Evolutionary conservation across 805 yeast genomes (phyloP).

Genomic region (Yarrowia osloensis): DNA sequence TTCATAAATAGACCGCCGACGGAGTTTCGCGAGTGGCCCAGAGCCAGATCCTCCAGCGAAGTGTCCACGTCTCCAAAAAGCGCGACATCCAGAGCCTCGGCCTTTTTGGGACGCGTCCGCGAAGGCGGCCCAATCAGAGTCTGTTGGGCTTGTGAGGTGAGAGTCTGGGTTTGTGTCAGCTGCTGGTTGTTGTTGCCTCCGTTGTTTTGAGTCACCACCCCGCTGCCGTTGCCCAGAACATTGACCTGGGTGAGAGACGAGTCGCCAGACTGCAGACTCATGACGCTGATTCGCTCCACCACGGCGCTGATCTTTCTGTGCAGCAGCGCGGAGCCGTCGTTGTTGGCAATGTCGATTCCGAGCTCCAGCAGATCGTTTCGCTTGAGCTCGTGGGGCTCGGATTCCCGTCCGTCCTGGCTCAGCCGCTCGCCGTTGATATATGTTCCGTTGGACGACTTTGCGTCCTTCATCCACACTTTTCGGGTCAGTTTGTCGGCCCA

Average conservation of each 20-base stretch:
- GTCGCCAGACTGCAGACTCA: constrained; percentile 45
- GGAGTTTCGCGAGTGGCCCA: constrained; percentile 42
- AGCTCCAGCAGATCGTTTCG: constrained; percentile 88
- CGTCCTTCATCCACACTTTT: constrained; percentile 74
- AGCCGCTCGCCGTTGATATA: constrained; percentile 78
- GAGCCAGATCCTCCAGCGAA: constrained; percentile 42
- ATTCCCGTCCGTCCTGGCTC: constrained; percentile 58
- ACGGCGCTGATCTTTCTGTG: constrained; percentile 86
- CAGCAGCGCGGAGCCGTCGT: constrained; percentile 53
- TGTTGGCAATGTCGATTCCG: constrained; percentile 76
- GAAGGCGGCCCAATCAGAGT: constrained; percentile 2
- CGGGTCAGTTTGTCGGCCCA: constrained; percentile 68
- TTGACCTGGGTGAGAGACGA: not conserved
- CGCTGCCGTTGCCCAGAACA: not conserved
- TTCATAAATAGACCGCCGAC: constrained; percentile 43
- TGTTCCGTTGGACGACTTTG: constrained; percentile 93
- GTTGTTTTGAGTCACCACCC: not conserved
- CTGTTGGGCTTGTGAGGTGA: not conserved
- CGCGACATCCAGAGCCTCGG: constrained; percentile 40
- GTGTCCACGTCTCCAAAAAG: constrained; percentile 43
- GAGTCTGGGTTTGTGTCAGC: constrained; percentile 1
- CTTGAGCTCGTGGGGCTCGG: constrained; percentile 58
- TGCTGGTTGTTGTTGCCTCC: constrained; percentile 4
- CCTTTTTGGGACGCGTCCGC: constrained; percentile 12
- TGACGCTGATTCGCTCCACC: constrained; percentile 70